Conservation (phyloP, 1,284 basidiomycete genomes). For the Irpex lacteus region DNA sequence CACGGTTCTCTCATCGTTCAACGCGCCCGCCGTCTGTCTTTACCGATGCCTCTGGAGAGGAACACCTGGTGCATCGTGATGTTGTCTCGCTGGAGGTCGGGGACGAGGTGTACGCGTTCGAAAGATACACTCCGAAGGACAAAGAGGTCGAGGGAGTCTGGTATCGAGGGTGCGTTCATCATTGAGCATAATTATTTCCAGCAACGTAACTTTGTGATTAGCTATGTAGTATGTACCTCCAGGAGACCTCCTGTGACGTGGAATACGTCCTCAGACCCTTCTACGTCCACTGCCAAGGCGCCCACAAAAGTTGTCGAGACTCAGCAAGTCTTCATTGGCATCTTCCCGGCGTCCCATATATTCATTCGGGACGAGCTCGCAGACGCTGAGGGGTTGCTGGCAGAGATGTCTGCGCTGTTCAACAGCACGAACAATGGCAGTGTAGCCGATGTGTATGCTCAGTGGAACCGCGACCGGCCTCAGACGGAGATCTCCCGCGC, state of each 20-base stretch:
- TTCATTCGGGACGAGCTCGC: conserved; percentile 86
- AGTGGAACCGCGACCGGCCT: conserved; percentile 42
- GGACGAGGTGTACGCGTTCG: conserved; percentile 96
- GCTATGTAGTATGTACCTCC: conserved; percentile 86
- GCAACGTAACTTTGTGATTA: conserved; percentile 27
- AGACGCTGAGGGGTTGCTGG: conserved; percentile 85
- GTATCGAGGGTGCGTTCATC: conserved; percentile 80
- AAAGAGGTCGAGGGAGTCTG: conserved; percentile 78
- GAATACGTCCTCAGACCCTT: conserved; percentile 54
- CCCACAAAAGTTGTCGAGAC: conserved; percentile 63
- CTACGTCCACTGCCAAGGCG: conserved; percentile 42
- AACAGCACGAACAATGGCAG: conserved; percentile 34
- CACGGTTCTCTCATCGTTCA: conserved; percentile 53
- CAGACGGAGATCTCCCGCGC: conserved; percentile 58
- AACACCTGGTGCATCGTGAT: conserved; percentile 63
- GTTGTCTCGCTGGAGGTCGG: conserved; percentile 86
- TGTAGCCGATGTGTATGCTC: conserved; percentile 33
- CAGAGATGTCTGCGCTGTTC: conserved; percentile 58
- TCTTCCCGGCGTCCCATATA: conserved; percentile 92
- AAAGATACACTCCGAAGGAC: conserved; percentile 74
- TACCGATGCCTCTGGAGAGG: conserved; percentile 67
- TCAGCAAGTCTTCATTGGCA: conserved; percentile 92
- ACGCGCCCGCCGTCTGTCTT: conserved; percentile 55
- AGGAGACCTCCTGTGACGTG: conserved; percentile 67
- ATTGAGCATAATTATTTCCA: conserved; percentile 7